phyloP scores from a whole-genome alignment of 2,329 filamentous ascomycete genomes.

The Xylariaceae sp. region DNA sequence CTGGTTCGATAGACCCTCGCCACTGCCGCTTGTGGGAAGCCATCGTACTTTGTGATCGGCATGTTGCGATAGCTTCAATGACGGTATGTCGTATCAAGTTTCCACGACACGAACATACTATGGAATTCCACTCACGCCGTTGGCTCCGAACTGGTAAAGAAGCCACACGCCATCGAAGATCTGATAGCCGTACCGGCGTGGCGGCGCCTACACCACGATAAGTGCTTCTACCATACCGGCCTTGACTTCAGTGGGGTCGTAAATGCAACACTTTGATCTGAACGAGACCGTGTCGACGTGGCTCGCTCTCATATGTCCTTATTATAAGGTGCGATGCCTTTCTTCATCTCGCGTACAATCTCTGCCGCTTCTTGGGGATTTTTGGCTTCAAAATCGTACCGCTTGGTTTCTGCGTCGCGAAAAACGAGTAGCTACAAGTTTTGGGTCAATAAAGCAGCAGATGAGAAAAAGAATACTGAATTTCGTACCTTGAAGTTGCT shows the following conservation, averaged over 20 bases:
- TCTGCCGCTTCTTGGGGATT: constrained; percentile 67
- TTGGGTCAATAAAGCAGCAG: constrained; percentile 4
- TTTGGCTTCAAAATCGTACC: constrained; percentile 81
- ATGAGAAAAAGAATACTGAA: not conserved
- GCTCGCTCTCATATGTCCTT: constrained; percentile 17
- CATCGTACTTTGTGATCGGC: not conserved
- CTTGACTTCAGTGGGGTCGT: not conserved
- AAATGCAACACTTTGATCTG: not conserved
- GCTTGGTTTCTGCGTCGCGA: constrained; percentile 68
- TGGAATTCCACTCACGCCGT: not conserved
- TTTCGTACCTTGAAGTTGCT: constrained; percentile 66
- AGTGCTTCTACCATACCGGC: not conserved
- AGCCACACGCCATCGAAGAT: not conserved
- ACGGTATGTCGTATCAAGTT: not conserved
- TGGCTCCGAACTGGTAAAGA: not conserved
- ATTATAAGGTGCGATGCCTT: constrained; percentile 62
- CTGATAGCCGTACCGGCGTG: not conserved
- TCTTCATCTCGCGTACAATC: constrained; percentile 74
- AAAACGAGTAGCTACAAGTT: constrained; percentile 61
- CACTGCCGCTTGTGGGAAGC: not conserved
- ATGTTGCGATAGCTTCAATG: not conserved
- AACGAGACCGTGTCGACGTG: not conserved
- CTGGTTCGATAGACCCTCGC: not conserved
- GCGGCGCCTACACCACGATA: not conserved
- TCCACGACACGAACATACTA: not conserved